A percentile compares a stretch with the other conserved stretches of the same genome.
Conservation (phyloP, 352 stramenopile species). For the Globisporangium abappressorium region DNA sequence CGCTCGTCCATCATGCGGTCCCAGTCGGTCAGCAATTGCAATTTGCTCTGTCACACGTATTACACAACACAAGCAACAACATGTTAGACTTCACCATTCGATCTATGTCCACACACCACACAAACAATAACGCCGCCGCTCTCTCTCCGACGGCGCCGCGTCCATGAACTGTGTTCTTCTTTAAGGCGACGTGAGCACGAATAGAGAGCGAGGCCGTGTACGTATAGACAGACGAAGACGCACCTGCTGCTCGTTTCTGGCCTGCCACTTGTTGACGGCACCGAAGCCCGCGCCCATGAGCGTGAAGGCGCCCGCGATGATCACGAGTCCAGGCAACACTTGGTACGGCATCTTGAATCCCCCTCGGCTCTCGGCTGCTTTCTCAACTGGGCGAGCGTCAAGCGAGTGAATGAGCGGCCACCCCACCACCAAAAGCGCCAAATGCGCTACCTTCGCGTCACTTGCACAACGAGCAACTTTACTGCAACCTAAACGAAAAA, state of each 20-base stretch:
- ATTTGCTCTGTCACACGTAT: slow-evolving; percentile 48
- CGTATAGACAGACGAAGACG: slow-evolving; percentile 5
- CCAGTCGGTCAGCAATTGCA: slow-evolving; percentile 76
- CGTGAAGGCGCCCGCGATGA: slow-evolving; percentile 77
- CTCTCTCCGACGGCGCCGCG: not conserved
- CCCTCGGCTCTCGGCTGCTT: not conserved
- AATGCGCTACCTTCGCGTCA: not conserved
- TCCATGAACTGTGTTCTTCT: not conserved
- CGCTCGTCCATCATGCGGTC: slow-evolving; percentile 82
- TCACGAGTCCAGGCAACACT: slow-evolving; percentile 72
- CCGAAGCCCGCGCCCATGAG: slow-evolving; percentile 72
- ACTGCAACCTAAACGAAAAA: not conserved
- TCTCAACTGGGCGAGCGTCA: slow-evolving; percentile 7
- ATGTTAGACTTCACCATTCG: not conserved
- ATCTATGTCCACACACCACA: not conserved
- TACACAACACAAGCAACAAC: not conserved
- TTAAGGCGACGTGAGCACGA: not conserved
- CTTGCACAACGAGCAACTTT: not conserved
- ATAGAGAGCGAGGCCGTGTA: not conserved
- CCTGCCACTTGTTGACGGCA: slow-evolving; percentile 74
- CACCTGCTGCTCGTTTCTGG: slow-evolving; percentile 68
- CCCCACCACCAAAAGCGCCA: slow-evolving; percentile 19
- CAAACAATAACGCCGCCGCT: not conserved
- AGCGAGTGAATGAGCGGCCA: not conserved
- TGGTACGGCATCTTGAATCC: slow-evolving; percentile 79